Conservation (phyloP, 2,329 filamentous ascomycete species). For the Apiospora koreana region DNA sequence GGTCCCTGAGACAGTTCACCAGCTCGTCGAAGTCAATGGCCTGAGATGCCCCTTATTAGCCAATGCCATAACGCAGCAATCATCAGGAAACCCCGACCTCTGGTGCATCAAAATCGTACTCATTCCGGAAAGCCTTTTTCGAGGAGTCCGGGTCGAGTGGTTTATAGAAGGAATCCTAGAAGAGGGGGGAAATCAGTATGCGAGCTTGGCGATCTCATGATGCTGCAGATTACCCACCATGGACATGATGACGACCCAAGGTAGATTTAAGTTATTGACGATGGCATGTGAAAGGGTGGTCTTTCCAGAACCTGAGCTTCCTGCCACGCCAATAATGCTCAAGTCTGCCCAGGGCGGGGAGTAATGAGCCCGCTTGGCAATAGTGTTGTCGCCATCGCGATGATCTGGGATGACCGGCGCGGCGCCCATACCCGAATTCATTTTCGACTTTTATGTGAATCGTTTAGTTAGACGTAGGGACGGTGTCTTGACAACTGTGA, state of each 20-base stretch:
- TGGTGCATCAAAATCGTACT: constrained; percentile 95
- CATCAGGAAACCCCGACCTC: constrained; percentile 48
- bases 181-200: constrained; percentile 19
- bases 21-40: constrained; percentile 93
- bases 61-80: constrained; percentile 13
- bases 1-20: constrained; percentile 74
- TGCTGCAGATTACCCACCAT: constrained; percentile 64
- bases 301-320: constrained; percentile 93
- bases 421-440: constrained; percentile 30
- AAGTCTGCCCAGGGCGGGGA: constrained; percentile 94
- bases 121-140: constrained; percentile 78
- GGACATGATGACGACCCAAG: constrained; percentile 96
- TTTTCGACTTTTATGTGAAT: constrained; percentile 13
- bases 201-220: constrained; percentile 19
- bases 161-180: constrained; percentile 96
- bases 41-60: constrained; percentile 34
- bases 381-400: constrained; percentile 38
- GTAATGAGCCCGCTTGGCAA: constrained; percentile 71
- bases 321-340: constrained; percentile 94
- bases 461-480: neutral
- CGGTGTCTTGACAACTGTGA: neutral
- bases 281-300: constrained; percentile 93
- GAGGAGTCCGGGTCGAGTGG: constrained; percentile 78
- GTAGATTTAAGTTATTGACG: constrained; percentile 83
- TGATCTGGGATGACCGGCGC: constrained; percentile 32